Percentiles rank a stretch among this genome's conserved stretches.
These are phyloP conservation scores for Chrysanthemum seticuspe DNA, from an alignment of 129 eudicot genomes.

Conservation along the genomic window DNA sequence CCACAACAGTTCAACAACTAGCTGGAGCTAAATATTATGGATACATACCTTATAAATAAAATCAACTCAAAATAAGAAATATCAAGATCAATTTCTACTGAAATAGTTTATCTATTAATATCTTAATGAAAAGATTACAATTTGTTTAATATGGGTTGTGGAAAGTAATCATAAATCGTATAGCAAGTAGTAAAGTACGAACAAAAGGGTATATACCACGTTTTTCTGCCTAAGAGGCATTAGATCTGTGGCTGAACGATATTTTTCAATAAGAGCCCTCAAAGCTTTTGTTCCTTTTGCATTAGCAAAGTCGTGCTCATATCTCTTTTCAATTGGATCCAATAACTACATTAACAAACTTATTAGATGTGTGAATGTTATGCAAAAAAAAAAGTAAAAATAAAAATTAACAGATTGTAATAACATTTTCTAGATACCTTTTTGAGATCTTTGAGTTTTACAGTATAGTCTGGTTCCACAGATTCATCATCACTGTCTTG, in stretches of 20 bases:
- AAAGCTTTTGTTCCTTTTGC: slow-evolving; percentile 45
- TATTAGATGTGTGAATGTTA: too few relatives aligned
- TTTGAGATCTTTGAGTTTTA: slow-evolving; percentile 53
- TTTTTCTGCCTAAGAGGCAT: slow-evolving; percentile 47
- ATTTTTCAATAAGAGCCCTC: slow-evolving; percentile 41
- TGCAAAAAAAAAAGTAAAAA: too few relatives aligned
- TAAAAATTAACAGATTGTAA: too few relatives aligned
- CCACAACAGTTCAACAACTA: too few relatives aligned
- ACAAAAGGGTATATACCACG: slow-evolving; percentile 38
- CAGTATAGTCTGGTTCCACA: slow-evolving; percentile 50
- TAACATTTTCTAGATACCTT: slow-evolving; percentile 35
- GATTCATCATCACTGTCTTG: slow-evolving; percentile 80
- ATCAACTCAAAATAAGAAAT: too few relatives aligned
- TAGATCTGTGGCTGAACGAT: slow-evolving; percentile 45
- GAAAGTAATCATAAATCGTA: too few relatives aligned
- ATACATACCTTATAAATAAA: too few relatives aligned
- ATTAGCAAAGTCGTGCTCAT: slow-evolving; percentile 63
- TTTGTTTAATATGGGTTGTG: too few relatives aligned
- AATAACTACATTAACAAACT: slow-evolving; percentile 41
- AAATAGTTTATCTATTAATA: too few relatives aligned
- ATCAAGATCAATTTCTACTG: too few relatives aligned
- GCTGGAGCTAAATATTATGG: too few relatives aligned
- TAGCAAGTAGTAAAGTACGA: neutral
- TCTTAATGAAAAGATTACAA: too few relatives aligned
- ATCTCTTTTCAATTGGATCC: slow-evolving; percentile 66